A percentile compares a stretch with the other conserved stretches of the same genome.
Conservation (phyloP, 257 asterid species). For the Solanum dulcamara region DNA sequence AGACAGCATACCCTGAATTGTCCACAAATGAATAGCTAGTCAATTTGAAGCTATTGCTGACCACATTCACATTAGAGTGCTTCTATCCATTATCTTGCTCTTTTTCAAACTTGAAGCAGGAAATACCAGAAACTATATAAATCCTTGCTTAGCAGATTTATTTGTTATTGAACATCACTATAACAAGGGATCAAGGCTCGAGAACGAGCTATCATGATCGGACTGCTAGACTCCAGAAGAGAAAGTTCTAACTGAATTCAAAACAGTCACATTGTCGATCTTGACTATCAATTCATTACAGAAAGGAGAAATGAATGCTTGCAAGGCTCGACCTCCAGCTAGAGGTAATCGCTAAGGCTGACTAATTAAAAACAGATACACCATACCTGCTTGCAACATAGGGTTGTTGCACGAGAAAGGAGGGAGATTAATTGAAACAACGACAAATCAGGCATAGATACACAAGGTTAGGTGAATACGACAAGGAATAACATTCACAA, state of each 20-base stretch:
- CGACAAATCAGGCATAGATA: not conserved
- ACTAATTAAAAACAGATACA: not conserved
- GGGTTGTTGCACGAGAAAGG: not conserved
- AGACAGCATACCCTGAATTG: not conserved
- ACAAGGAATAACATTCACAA: not conserved
- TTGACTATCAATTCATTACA: not conserved
- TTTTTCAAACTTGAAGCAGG: not conserved
- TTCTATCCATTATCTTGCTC: not conserved
- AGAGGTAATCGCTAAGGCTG: not conserved
- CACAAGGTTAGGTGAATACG: not conserved
- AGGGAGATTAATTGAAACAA: not conserved
- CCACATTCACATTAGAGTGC: not conserved
- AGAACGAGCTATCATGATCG: not conserved
- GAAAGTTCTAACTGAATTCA: not conserved
- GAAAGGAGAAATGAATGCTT: not conserved
- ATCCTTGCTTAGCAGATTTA: not conserved
- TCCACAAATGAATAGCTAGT: not conserved
- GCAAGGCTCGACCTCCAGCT: not conserved
- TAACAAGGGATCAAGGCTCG: not conserved
- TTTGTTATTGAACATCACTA: not conserved
- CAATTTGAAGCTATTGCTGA: not conserved
- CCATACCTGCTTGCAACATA: not conserved
- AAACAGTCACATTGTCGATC: not conserved
- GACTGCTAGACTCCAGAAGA: not conserved
- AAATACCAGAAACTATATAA: not conserved